Conservation (phyloP, 1,284 basidiomycete species). For the Prillingera fragicola region DNA sequence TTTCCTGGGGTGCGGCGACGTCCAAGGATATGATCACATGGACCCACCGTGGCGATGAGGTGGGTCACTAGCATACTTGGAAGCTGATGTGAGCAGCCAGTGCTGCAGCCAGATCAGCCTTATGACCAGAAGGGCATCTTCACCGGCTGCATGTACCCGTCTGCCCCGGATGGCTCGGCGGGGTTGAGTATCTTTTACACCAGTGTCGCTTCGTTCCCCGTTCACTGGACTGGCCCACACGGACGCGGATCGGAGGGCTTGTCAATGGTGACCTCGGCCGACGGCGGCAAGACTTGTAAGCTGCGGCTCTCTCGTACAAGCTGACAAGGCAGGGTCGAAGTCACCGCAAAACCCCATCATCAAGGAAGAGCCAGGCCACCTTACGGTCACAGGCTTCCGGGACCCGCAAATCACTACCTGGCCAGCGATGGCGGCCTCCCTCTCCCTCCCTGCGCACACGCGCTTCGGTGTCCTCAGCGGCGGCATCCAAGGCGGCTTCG, state of each 20-base stretch:
- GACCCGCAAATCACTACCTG: conserved; percentile 20
- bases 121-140: conserved; percentile 23
- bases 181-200: conserved; percentile 15
- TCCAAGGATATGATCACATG: conserved; percentile 18
- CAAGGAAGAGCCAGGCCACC: conserved; percentile 5
- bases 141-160: conserved; percentile 18
- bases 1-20: conserved; percentile 22
- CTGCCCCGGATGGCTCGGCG: not conserved
- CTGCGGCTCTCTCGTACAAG: not conserved
- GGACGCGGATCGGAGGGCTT: conserved; percentile 15
- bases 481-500: conserved; percentile 10
- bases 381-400: conserved; percentile 19
- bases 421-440: conserved; percentile 15
- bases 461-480: conserved; percentile 21
- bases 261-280: conserved; percentile 12
- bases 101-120: conserved; percentile 6
- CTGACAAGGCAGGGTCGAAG: conserved; percentile 14
- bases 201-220: conserved; percentile 5
- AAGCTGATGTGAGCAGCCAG: conserved; percentile 4
- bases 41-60: conserved; percentile 4
- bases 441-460: not conserved
- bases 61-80: not conserved
- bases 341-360: conserved; percentile 14
- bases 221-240: conserved; percentile 9
- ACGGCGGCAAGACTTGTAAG: conserved; percentile 20